Evolutionary conservation across 2,329 filamentous ascomycete species (phyloP).

Genomic region (Sporothrix mexicana): DNA sequence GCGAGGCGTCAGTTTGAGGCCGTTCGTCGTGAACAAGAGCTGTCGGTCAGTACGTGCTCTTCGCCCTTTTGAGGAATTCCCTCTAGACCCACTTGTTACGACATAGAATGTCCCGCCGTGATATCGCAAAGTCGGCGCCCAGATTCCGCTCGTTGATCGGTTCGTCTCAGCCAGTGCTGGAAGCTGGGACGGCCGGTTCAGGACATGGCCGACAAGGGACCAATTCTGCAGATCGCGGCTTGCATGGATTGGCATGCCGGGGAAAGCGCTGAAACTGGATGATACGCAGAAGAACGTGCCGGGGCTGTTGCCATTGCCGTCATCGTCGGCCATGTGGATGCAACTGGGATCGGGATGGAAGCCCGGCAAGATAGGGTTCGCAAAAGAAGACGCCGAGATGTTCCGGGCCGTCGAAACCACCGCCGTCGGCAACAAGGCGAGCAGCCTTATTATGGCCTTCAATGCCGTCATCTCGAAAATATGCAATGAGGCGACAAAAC

Average conservation of each 20-base stretch:
- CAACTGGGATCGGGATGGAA: slow-evolving; percentile 54
- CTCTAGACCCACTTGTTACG: slow-evolving; percentile 38
- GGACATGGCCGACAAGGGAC: slow-evolving; percentile 48
- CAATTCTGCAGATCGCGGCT: slow-evolving; percentile 52
- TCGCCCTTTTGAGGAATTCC: background rate
- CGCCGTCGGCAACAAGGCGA: background rate
- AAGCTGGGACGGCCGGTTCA: slow-evolving; percentile 47
- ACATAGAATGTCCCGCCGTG: slow-evolving; percentile 44
- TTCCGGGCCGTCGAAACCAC: background rate
- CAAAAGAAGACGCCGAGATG: slow-evolving; percentile 36
- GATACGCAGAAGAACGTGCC: slow-evolving; percentile 52
- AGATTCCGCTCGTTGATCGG: slow-evolving; percentile 46
- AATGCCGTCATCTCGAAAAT: background rate
- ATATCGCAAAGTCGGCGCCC: slow-evolving; percentile 44
- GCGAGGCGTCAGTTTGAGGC: slow-evolving; percentile 43
- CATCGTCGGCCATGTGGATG: slow-evolving; percentile 46
- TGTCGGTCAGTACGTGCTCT: background rate
- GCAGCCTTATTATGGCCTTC: background rate
- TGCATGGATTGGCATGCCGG: slow-evolving; percentile 53
- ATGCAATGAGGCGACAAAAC: too few relatives aligned
- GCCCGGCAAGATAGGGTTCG: slow-evolving; percentile 52
- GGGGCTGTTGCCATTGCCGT: slow-evolving; percentile 43
- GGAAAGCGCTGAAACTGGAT: slow-evolving; percentile 53
- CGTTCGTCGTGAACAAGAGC: slow-evolving; percentile 47
- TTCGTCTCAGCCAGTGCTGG: slow-evolving; percentile 44